Evolutionary conservation across 106 monocot genomes (phyloP).

Genomic region (Platanthera zijinensis): DNA sequence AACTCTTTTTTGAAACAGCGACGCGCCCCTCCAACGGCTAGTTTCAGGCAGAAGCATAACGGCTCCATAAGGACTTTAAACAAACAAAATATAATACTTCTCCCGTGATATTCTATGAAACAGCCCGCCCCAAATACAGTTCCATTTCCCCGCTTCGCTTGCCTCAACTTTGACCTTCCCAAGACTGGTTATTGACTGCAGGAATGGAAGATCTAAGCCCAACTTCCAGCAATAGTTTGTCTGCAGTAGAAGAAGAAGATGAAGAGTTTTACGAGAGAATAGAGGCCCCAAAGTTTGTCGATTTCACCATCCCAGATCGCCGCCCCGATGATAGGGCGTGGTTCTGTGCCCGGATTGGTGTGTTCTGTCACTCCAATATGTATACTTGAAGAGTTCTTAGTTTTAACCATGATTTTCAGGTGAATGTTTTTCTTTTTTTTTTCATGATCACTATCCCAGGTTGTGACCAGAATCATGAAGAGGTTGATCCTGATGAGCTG

Average conservation of each 20-base stretch:
- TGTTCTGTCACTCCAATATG: not conserved
- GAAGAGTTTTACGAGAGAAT: slow-evolving; percentile 69
- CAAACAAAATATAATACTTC: not conserved
- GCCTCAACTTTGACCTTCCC: not conserved
- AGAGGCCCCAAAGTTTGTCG: slow-evolving; percentile 81
- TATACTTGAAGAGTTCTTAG: not conserved
- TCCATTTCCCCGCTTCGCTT: not conserved
- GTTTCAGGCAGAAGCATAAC: slow-evolving; percentile 3
- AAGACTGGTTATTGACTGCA: not conserved
- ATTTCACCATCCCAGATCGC: slow-evolving; percentile 51
- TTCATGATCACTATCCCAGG: slow-evolving; percentile 22
- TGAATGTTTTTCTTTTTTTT: not conserved
- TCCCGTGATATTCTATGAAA: not conserved
- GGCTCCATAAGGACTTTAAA: not conserved
- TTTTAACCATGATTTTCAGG: too few relatives aligned
- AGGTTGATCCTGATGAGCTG: slow-evolving; percentile 60
- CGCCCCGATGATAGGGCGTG: slow-evolving; percentile 48
- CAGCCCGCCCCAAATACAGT: not conserved
- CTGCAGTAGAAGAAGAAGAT: slow-evolving; percentile 16
- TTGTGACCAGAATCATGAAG: slow-evolving; percentile 72
- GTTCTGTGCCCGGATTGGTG: slow-evolving; percentile 87
- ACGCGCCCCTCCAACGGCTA: slow-evolving; percentile 35
- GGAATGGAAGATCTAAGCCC: slow-evolving; percentile 15
- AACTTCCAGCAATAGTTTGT: not conserved
- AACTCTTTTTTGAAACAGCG: not conserved